Conservation (phyloP, 441 rosid species). For the Gossypium davidsonii region DNA sequence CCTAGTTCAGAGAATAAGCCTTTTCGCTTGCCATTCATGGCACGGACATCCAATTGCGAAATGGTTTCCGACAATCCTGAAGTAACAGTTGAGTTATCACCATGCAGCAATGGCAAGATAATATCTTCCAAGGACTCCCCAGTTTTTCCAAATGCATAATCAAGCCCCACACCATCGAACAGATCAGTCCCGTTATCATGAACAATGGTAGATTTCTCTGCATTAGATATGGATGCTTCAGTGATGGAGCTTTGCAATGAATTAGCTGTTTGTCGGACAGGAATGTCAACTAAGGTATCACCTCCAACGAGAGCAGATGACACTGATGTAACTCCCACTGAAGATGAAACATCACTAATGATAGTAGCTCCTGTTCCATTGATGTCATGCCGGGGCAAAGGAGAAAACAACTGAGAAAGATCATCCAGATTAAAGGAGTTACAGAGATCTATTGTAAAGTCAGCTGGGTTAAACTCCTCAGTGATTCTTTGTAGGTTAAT, state of each 20-base stretch:
- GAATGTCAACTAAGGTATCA: slow-evolving; percentile 22
- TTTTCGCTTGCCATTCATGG: slow-evolving; percentile 32
- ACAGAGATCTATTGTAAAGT: slow-evolving; percentile 37
- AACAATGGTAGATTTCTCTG: slow-evolving; percentile 22
- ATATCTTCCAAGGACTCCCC: slow-evolving; percentile 36
- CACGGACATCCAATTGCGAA: slow-evolving; percentile 29
- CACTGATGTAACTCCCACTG: slow-evolving; percentile 18
- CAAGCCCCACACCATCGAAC: slow-evolving; percentile 36
- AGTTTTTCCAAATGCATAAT: slow-evolving; percentile 17
- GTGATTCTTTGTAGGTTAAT: slow-evolving; percentile 21
- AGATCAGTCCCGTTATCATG: slow-evolving; percentile 36
- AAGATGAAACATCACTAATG: slow-evolving; percentile 19
- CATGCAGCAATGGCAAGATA: slow-evolving; percentile 20
- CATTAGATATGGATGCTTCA: slow-evolving; percentile 19
- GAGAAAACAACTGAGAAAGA: slow-evolving; percentile 45
- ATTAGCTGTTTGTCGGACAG: slow-evolving; percentile 23
- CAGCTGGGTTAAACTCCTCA: slow-evolving; percentile 32
- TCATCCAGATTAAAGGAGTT: slow-evolving; percentile 40
- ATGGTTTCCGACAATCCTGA: slow-evolving; percentile 25
- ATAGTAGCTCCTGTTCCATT: slow-evolving; percentile 17
- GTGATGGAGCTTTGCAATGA: slow-evolving; percentile 30
- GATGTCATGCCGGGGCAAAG: slow-evolving; percentile 34
- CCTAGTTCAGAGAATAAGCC: slow-evolving; percentile 75
- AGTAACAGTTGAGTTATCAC: slow-evolving; percentile 10
- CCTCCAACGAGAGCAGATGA: slow-evolving; percentile 22